Evolutionary conservation across 768 basidiomycete genomes (phyloP).

Genomic region (Agrocybe praecox): DNA sequence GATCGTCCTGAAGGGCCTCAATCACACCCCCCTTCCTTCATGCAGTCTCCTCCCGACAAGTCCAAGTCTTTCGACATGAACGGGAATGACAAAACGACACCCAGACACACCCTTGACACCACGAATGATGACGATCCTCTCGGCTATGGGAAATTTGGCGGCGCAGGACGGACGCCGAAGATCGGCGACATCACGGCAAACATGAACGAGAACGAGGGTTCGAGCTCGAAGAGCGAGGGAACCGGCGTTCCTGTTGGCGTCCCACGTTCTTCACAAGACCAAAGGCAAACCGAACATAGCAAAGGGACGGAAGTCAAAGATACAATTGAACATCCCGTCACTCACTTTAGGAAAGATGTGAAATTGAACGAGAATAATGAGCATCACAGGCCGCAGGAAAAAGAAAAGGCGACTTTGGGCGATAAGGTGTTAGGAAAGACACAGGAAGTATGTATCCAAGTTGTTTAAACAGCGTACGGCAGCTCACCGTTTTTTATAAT

Average conservation of each 20-base stretch:
- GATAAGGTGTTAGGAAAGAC: constrained; percentile 65
- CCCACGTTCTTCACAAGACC: not conserved
- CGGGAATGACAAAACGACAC: not conserved
- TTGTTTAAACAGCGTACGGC: too few relatives aligned
- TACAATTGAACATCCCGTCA: not conserved
- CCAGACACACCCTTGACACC: not conserved
- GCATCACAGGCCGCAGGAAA: constrained; percentile 30
- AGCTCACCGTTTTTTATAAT: not conserved
- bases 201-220: not conserved
- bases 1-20: not conserved
- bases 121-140: not conserved
- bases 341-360: not conserved
- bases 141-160: not conserved
- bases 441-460: constrained; percentile 50
- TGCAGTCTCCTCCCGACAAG: not conserved
- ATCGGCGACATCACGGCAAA: not conserved
- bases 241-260: not conserved
- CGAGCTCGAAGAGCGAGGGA: not conserved
- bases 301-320: not conserved
- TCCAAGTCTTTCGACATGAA: not conserved
- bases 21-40: not conserved
- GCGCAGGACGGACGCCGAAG: not conserved
- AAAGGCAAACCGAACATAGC: not conserved
- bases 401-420: constrained; percentile 34
- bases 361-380: not conserved